These are phyloP conservation scores for Oehlia diaphana DNA, from an alignment of 192 early-diverging fungal genomes.

Conservation along the genomic window DNA sequence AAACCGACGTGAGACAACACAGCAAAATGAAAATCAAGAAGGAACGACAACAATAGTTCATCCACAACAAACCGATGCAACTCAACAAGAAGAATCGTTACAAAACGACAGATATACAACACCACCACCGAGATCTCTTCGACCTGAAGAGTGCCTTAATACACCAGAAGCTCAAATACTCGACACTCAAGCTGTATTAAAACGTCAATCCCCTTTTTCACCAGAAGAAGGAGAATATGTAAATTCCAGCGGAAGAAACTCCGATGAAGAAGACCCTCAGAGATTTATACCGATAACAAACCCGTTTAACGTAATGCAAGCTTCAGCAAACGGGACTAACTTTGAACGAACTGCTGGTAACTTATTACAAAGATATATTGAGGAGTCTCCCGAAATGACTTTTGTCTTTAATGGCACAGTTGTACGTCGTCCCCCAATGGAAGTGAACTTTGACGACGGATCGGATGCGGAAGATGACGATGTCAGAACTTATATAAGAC, in stretches of 20 bases:
- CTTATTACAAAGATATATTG: not conserved
- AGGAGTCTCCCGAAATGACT: not conserved
- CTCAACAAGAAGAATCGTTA: not conserved
- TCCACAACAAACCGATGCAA: not conserved
- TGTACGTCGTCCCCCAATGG: not conserved
- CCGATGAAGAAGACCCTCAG: not conserved
- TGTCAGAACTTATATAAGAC: no score
- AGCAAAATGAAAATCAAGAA: not conserved
- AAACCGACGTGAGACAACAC: not conserved
- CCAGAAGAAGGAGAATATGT: not conserved
- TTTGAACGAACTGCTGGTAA: not conserved
- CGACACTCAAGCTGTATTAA: not conserved
- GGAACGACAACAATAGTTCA: not conserved
- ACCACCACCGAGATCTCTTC: not conserved
- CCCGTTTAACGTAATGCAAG: not conserved
- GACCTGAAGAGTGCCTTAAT: not conserved
- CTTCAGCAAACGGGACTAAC: not conserved
- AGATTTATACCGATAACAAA: not conserved
- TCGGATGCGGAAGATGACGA: no score
- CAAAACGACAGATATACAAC: not conserved
- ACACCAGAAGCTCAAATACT: not conserved
- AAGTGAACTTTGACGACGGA: no score
- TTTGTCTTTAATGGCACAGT: not conserved
- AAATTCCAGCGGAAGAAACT: not conserved
- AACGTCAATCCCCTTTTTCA: not conserved